phyloP scores from a whole-genome alignment of 2,329 filamentous ascomycete species.

The Massarina eburnea region DNA sequence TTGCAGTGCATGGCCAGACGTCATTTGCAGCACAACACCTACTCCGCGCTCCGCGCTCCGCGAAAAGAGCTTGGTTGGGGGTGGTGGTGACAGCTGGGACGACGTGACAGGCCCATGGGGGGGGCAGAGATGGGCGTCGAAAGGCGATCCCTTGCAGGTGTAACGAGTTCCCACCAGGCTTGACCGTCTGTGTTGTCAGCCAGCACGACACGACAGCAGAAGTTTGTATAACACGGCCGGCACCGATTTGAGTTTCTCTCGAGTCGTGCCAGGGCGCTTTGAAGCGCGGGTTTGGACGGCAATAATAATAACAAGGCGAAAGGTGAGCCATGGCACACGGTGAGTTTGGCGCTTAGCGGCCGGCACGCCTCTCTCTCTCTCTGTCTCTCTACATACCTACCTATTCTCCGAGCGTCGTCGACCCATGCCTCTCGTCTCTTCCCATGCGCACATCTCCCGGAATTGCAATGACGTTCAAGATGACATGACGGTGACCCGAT shows the following conservation, averaged over 20 bases:
- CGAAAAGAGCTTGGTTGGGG: too few species aligned
- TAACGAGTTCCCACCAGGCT: constrained; percentile 23
- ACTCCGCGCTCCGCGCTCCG: too few species aligned
- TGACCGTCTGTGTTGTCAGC: too few species aligned
- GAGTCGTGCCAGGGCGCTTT: constrained; percentile 24
- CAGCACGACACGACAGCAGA: not conserved
- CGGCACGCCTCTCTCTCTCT: too few species aligned
- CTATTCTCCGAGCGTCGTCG: not conserved
- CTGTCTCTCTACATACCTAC: too few species aligned
- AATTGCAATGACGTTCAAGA: constrained; percentile 17
- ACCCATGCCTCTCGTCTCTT: not conserved
- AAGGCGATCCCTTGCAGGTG: constrained; percentile 22
- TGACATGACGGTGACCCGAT: constrained; percentile 2
- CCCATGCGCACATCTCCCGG: constrained; percentile 21
- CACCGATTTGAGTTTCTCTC: constrained; percentile 28
- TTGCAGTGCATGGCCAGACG: constrained; percentile 31
- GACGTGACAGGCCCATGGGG: too few species aligned
- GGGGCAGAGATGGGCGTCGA: constrained; percentile 6
- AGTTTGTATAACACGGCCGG: constrained; percentile 24
- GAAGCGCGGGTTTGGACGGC: constrained; percentile 22
- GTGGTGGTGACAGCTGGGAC: too few species aligned
- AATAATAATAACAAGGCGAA: too few species aligned
- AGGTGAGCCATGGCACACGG: too few species aligned
- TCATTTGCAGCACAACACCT: constrained; percentile 15
- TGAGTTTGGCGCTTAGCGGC: too few species aligned